Evolutionary conservation across 2,329 filamentous ascomycete genomes (phyloP), one percentile per base, ranked within the genome.

Genomic region (Sphaerulina populicola): DNA sequence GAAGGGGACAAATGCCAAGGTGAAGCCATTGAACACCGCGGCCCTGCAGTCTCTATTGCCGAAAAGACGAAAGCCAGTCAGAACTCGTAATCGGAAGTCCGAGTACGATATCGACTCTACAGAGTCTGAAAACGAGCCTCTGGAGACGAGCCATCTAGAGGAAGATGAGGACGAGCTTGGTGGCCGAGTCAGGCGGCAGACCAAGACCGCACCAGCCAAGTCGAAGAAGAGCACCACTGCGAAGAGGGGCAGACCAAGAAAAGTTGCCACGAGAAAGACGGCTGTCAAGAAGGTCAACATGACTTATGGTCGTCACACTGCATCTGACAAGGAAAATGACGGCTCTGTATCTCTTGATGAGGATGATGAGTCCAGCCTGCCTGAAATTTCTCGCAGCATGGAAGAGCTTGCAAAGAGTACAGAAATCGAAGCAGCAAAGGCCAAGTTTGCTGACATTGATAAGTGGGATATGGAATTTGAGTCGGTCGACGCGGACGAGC

Each of bases 401-500:
- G 54, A 61, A 4, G 67, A 67, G 12, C 60, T 54, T 53, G 61
- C 62, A 9, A 57, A 61, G 44, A 66, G 62, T 37, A 61, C 59
- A 23, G 69, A 72, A 58, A 60, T 77, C 33, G 67, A 68, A 54
- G 70, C 65, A 1, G 71, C 71, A 23, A 69, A 68, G 55, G 68
- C 70, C 57, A 75, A 74, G 58, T 77, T 77, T 56, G 71, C 67
- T 23, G 73, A 75, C 49, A 69, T 77, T 4, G 74, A 77, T 58
- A 62, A 69, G 21, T 76, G 72, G 66, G 73, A 75, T 53, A 67
- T 77, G 63, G 72, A 75, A 42, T 77, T 76, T 60, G 74, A 75
- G 64, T 74, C 68, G 47, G 69, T 74, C 56, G 74, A 69, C 47
- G 66, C 70, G 31, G 72, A 74, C 52, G 65, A 66, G 51, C 59